A percentile compares a stretch with the other conserved stretches of the same genome.
Conservation (phyloP, 345 rosid species). For the Combretum micranthum region DNA sequence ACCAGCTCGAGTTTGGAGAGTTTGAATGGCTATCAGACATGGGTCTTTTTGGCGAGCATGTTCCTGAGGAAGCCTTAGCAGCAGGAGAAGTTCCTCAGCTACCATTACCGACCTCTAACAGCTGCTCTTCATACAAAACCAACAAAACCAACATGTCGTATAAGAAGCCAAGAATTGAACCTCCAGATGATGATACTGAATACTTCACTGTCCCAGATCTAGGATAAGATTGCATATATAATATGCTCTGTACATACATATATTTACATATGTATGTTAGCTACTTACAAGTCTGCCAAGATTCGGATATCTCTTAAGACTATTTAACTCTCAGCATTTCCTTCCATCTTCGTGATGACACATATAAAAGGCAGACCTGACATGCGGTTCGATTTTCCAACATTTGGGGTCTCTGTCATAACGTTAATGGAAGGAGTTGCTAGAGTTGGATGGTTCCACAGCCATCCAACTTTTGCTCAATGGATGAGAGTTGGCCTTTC, state of each 20-base stretch:
- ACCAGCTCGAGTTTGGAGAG: conserved; percentile 69
- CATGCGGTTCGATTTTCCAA: no score
- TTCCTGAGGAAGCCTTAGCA: conserved; percentile 50
- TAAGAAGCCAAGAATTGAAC: conserved; percentile 74
- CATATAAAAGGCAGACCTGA: no score
- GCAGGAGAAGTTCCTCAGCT: conserved; percentile 94
- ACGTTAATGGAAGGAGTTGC: no score
- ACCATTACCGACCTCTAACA: conserved; percentile 28
- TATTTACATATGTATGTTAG: neutral
- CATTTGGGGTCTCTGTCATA: no score
- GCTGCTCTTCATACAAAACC: conserved; percentile 32
- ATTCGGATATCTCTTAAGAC: neutral
- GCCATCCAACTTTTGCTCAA: no score
- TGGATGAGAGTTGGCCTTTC: no score
- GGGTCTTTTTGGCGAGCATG: conserved; percentile 57
- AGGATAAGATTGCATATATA: conserved; percentile 58
- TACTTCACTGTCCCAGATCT: conserved; percentile 82
- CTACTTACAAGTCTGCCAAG: conserved; percentile 32
- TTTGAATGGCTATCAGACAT: conserved; percentile 80
- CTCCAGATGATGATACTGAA: conserved; percentile 58
- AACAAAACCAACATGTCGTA: conserved; percentile 48
- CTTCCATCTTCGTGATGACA: no score
- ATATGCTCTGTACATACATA: neutral
- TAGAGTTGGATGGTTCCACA: no score
- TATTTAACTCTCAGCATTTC: no score